A percentile compares a stretch with the other conserved stretches of the same genome.
Evolutionary conservation across 306 rosid species (phyloP).

Genomic region (Prunus davidiana): DNA sequence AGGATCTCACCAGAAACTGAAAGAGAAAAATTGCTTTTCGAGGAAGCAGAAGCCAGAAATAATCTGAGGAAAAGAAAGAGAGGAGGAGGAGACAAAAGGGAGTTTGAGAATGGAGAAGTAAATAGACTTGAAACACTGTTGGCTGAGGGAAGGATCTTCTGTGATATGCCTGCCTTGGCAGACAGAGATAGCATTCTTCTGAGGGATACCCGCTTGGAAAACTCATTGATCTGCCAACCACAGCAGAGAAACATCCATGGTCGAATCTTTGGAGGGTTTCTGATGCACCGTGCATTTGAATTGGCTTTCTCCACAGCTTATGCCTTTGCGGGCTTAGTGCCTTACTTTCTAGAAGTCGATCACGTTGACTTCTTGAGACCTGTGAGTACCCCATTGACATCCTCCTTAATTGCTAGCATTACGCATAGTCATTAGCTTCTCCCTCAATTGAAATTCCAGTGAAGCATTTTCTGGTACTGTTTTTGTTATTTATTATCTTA

Average conservation of each 20-base stretch:
- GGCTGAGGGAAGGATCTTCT: constrained; percentile 77
- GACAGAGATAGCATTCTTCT: constrained; percentile 91
- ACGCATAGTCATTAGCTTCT: neutral
- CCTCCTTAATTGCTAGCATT: neutral
- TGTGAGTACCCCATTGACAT: constrained; percentile 33
- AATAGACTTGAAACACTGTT: constrained; percentile 45
- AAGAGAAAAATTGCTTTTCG: constrained; percentile 55
- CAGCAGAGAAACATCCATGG: constrained; percentile 98
- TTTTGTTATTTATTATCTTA: neutral
- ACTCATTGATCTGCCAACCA: constrained; percentile 86
- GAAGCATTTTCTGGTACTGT: neutral
- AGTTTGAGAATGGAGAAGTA: constrained; percentile 42
- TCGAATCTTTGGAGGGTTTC: constrained; percentile 91
- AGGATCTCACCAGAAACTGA: constrained; percentile 73
- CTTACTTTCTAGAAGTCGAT: constrained; percentile 92
- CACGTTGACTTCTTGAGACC: constrained; percentile 92
- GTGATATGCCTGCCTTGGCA: constrained; percentile 94
- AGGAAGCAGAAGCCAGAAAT: constrained; percentile 79
- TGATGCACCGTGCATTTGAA: constrained; percentile 95
- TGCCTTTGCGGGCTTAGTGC: constrained; percentile 86
- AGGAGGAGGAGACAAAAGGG: constrained; percentile 53
- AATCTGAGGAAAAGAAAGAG: constrained; percentile 60
- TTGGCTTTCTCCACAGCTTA: constrained; percentile 94
- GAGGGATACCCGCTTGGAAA: constrained; percentile 74
- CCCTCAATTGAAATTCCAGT: neutral